A percentile compares a stretch with the other conserved stretches of the same genome.
Evolutionary conservation across 495 filamentous ascomycete genomes (phyloP).

Genomic region (Penicillium crystallinum): DNA sequence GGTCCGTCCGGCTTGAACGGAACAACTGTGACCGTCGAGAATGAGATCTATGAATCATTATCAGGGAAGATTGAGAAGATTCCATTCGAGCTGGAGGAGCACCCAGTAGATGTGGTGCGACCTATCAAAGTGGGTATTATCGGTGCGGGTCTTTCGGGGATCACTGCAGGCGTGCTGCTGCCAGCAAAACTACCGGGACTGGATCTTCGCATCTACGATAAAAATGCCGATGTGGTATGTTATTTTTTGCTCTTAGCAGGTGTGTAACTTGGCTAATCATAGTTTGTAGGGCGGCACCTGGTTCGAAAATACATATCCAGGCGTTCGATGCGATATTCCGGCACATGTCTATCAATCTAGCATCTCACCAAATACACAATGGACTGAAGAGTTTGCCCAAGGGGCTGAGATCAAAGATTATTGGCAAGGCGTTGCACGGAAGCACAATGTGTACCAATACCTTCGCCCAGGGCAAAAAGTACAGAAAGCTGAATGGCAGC

Average conservation of each 20-base stretch:
- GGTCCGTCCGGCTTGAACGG: slow-evolving; percentile 2
- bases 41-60: background rate
- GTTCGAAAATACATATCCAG: slow-evolving; percentile 56
- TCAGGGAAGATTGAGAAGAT: background rate
- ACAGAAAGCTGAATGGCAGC: slow-evolving; percentile 50
- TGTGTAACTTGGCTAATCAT: background rate
- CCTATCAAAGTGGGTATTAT: slow-evolving; percentile 49
- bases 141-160: slow-evolving; percentile 48
- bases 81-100: slow-evolving; percentile 34
- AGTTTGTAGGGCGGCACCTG: slow-evolving; percentile 46
- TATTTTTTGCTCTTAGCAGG: background rate
- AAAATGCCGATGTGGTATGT: slow-evolving; percentile 50
- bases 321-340: slow-evolving; percentile 61
- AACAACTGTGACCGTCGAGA: slow-evolving; percentile 15
- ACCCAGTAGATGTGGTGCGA: slow-evolving; percentile 35
- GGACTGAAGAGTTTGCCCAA: slow-evolving; percentile 60
- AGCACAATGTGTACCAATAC: slow-evolving; percentile 57
- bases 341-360: slow-evolving; percentile 65
- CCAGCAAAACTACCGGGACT: slow-evolving; percentile 48
- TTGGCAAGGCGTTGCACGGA: slow-evolving; percentile 54
- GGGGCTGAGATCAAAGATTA: slow-evolving; percentile 62
- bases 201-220: slow-evolving; percentile 51
- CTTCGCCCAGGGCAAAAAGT: slow-evolving; percentile 47
- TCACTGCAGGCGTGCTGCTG: slow-evolving; percentile 45
- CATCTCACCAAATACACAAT: slow-evolving; percentile 61